These are phyloP conservation scores for Tricharina praecox DNA, from an alignment of 495 filamentous ascomycete species.

Conservation along the genomic window DNA sequence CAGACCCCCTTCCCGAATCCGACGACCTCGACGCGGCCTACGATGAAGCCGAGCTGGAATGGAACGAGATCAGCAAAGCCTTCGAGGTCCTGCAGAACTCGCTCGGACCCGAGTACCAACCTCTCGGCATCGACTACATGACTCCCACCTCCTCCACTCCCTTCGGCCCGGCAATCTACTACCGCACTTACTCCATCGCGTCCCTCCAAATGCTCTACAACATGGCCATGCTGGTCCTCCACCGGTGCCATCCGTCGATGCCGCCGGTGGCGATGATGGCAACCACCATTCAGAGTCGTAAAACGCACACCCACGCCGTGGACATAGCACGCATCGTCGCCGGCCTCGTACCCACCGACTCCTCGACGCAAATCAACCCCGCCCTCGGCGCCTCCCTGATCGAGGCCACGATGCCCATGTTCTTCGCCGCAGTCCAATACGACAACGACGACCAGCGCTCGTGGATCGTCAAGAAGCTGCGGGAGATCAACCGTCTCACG, in stretches of 20 bases:
- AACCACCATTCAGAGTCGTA: conserved; percentile 49
- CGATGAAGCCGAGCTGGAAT: conserved; percentile 55
- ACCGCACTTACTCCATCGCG: conserved; percentile 69
- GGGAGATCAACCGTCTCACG: conserved; percentile 58
- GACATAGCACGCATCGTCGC: conserved; percentile 67
- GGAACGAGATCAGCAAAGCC: conserved; percentile 55
- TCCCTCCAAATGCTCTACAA: conserved; percentile 74
- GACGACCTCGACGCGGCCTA: conserved; percentile 45
- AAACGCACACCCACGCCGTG: conserved; percentile 52
- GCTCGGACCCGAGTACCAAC: conserved; percentile 61
- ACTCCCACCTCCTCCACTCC: conserved; percentile 53
- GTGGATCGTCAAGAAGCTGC: conserved; percentile 57
- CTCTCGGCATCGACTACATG: conserved; percentile 55
- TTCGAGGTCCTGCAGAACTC: conserved; percentile 46
- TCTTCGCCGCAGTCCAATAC: conserved; percentile 77
- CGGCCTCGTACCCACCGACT: conserved; percentile 50
- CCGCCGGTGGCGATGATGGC: conserved; percentile 80
- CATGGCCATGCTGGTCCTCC: conserved; percentile 58
- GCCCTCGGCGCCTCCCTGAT: conserved; percentile 64
- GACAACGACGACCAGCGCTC: conserved; percentile 50
- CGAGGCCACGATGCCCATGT: conserved; percentile 61
- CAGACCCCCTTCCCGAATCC: conserved; percentile 28
- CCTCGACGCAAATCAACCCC: conserved; percentile 48
- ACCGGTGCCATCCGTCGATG: conserved; percentile 72
- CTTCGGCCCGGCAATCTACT: conserved; percentile 64